Percentiles rank a stretch among this genome's conserved stretches.
Conservation (phyloP, 1,284 basidiomycete genomes). For the Cystobasidium sp. region DNA sequence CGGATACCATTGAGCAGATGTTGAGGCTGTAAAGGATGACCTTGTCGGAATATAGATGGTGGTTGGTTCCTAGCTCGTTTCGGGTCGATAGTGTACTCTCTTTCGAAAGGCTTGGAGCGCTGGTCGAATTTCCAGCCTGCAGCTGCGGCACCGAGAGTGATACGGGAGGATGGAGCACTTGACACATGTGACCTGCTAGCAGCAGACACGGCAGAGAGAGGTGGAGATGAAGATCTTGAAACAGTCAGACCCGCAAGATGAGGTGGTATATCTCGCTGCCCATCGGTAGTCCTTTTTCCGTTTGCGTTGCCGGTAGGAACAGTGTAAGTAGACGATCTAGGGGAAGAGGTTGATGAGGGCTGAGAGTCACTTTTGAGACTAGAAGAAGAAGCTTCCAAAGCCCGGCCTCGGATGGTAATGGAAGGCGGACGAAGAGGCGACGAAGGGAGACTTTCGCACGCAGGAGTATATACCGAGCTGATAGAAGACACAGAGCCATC, state of each 20-base stretch:
- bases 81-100: conserved; percentile 15
- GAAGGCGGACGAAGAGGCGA: neutral
- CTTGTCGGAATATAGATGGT: conserved; percentile 4
- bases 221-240: neutral
- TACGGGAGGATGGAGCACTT: conserved; percentile 2
- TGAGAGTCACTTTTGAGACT: no score
- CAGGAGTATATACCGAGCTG: neutral
- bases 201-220: conserved; percentile 15
- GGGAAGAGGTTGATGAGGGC: neutral
- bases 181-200: conserved; percentile 2
- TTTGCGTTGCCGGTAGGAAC: neutral
- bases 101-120: conserved; percentile 17
- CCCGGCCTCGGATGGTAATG: conserved; percentile 15
- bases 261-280: neutral
- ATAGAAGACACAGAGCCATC: neutral
- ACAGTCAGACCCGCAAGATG: conserved; percentile 6
- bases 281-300: neutral
- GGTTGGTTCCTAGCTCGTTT: neutral
- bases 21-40: conserved; percentile 8
- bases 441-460: neutral
- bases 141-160: conserved; percentile 26
- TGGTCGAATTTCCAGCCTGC: conserved; percentile 11
- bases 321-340: neutral
- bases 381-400: neutral
- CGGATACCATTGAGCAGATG: neutral